Evolutionary conservation across 2,329 filamentous ascomycete species (phyloP).

Genomic region (Emergomyces africanus): DNA sequence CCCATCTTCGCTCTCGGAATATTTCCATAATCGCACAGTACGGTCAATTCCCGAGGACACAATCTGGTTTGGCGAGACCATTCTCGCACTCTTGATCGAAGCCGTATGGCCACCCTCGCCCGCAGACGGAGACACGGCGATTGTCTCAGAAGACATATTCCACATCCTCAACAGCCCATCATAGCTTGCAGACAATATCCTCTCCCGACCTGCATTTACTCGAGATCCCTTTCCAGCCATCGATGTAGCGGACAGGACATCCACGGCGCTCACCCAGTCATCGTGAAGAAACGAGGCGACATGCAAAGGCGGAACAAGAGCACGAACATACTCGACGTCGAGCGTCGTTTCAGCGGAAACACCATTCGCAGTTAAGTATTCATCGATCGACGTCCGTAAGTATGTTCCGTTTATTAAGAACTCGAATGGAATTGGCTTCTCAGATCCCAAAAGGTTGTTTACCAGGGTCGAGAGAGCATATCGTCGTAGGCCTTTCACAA

Average conservation of each 20-base stretch:
- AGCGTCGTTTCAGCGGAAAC: conserved; percentile 81
- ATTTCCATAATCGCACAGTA: conserved; percentile 82
- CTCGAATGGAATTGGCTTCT: conserved; percentile 52
- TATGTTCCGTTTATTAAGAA: conserved; percentile 93
- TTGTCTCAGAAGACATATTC: conserved; percentile 75
- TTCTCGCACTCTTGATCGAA: conserved; percentile 70
- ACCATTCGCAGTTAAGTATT: conserved; percentile 75
- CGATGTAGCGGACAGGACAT: conserved; percentile 61
- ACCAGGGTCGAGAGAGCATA: conserved; percentile 51
- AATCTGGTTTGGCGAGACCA: conserved; percentile 64
- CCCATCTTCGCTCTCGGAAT: conserved; percentile 52
- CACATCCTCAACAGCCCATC: conserved; percentile 82
- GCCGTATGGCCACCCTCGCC: conserved; percentile 61
- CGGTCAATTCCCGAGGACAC: conserved; percentile 76
- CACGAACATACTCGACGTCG: conserved; percentile 84
- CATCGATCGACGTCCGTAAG: conserved; percentile 75
- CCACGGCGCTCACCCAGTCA: conserved; percentile 86
- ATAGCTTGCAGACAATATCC: conserved; percentile 84
- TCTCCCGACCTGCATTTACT: conserved; percentile 45
- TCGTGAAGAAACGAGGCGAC: conserved; percentile 92
- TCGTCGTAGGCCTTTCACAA: conserved; percentile 37
- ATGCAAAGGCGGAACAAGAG: conserved; percentile 76
- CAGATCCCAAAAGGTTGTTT: conserved; percentile 46
- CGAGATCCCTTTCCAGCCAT: conserved; percentile 39
- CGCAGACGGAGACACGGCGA: conserved; percentile 59